phyloP scores from a whole-genome alignment of 768 basidiomycete genomes.

The Boletus subparvulus region DNA sequence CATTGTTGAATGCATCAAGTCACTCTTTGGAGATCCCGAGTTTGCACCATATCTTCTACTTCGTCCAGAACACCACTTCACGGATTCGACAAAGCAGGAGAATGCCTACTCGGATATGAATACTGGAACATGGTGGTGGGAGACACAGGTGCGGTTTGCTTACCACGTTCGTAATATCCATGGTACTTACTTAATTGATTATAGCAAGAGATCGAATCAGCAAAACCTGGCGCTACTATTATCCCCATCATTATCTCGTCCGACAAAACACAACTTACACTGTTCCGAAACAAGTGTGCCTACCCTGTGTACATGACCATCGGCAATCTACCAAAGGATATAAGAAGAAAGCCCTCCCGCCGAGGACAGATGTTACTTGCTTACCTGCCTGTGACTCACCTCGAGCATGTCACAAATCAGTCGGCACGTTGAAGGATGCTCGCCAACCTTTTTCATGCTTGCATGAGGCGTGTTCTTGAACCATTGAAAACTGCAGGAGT shows the following conservation, averaged over 20 bases:
- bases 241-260: not conserved
- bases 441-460: not conserved
- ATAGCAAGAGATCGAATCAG: not conserved
- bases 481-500: not conserved
- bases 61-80: not conserved
- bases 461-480: not conserved
- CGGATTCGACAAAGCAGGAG: not conserved
- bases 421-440: not conserved
- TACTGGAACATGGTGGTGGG: not conserved
- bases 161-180: too few species aligned
- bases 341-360: not conserved
- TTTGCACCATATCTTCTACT: not conserved
- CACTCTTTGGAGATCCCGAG: not conserved
- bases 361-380: not conserved
- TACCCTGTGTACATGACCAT: not conserved
- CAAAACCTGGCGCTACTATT: not conserved
- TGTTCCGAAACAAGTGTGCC: not conserved
- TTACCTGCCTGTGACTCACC: not conserved
- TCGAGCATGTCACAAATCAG: not conserved
- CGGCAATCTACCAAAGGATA: not conserved
- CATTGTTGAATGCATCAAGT: not conserved
- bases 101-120: not conserved
- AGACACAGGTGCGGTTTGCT: not conserved
- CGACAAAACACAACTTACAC: not conserved
- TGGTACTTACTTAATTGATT: not conserved